phyloP scores from a whole-genome alignment of 1,139 yeast genomes.

The Geotrichum restrictum region DNA sequence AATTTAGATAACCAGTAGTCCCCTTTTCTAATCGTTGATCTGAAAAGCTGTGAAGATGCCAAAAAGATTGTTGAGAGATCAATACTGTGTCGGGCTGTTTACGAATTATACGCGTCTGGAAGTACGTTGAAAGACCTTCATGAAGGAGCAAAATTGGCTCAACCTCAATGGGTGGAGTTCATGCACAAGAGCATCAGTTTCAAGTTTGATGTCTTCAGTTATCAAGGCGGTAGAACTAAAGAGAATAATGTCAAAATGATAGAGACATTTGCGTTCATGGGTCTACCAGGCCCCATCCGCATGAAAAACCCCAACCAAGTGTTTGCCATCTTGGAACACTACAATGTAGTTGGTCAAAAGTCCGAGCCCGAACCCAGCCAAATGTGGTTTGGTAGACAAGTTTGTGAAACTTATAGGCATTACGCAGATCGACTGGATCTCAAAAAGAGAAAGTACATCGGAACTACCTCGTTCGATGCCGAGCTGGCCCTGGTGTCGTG shows the following conservation, averaged over 20 bases:
- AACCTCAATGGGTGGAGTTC: slow-evolving; percentile 25
- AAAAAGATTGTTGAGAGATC: slow-evolving; percentile 59
- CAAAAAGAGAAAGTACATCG: slow-evolving; percentile 79
- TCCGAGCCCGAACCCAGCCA: slow-evolving; percentile 53
- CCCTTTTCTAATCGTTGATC: slow-evolving; percentile 69
- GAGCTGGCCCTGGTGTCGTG: slow-evolving; percentile 69
- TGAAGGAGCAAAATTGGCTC: slow-evolving; percentile 42
- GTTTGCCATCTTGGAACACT: slow-evolving; percentile 74
- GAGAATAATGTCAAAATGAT: slow-evolving; percentile 58
- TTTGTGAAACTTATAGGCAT: slow-evolving; percentile 64
- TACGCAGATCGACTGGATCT: slow-evolving; percentile 75
- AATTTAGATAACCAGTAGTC: slow-evolving; percentile 21
- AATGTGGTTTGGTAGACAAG: slow-evolving; percentile 72
- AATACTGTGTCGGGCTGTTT: slow-evolving; percentile 67
- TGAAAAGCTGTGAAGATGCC: slow-evolving; percentile 67
- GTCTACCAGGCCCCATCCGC: slow-evolving; percentile 69
- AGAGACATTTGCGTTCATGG: slow-evolving; percentile 67
- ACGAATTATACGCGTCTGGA: slow-evolving; percentile 83
- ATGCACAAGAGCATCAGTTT: slow-evolving; percentile 40
- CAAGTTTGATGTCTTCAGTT: slow-evolving; percentile 77
- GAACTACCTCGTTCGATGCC: slow-evolving; percentile 95
- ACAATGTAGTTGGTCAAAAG: slow-evolving; percentile 48
- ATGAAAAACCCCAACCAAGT: slow-evolving; percentile 74
- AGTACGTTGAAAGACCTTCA: slow-evolving; percentile 55
- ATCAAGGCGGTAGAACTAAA: slow-evolving; percentile 60